A percentile compares a stretch with the other conserved stretches of the same genome.
Evolutionary conservation across 805 yeast genomes (phyloP).

Genomic region (Wickerhamiella bombiphila): DNA sequence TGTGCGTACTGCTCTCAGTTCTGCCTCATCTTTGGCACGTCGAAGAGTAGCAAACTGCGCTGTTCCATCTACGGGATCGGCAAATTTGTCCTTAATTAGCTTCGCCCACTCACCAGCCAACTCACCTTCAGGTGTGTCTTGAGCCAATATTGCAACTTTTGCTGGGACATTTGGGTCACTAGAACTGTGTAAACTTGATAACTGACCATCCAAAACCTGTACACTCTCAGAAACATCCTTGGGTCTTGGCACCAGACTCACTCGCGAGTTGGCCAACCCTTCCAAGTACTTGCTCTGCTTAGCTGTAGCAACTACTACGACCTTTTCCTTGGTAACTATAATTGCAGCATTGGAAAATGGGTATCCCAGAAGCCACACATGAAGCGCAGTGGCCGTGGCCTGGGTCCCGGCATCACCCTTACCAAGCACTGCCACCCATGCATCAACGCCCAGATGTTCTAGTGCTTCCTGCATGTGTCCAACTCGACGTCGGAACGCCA

Average conservation of each 20-base stretch:
- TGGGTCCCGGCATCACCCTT: conserved; percentile 80
- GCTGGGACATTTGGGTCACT: conserved; percentile 31
- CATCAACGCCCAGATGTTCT: conserved; percentile 31
- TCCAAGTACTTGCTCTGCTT: conserved; percentile 73
- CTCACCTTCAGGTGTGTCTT: conserved; percentile 72
- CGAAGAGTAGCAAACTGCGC: conserved; percentile 40
- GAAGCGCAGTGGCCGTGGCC: conserved; percentile 71
- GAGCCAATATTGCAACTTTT: conserved; percentile 48
- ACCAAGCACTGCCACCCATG: conserved; percentile 60
- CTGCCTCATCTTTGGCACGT: conserved; percentile 70
- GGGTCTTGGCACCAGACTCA: conserved; percentile 55
- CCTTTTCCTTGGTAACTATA: conserved; percentile 43
- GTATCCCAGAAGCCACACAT: conserved; percentile 78
- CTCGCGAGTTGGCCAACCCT: conserved; percentile 36
- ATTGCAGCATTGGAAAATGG: conserved; percentile 89
- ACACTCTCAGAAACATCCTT: conserved; percentile 71
- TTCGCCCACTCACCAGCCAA: conserved; percentile 68
- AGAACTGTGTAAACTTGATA: conserved; percentile 13
- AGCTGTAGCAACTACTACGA: conserved; percentile 58
- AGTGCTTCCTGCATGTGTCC: conserved; percentile 19
- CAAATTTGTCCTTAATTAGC: conserved; percentile 24
- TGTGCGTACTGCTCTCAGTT: conserved; percentile 43
- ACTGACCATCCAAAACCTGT: conserved; percentile 30
- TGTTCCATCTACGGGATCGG: conserved; percentile 33
- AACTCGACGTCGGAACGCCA: conserved; percentile 22